These are phyloP conservation scores for Salix purpurea DNA, from an alignment of 345 rosid genomes.

Conservation along the genomic window DNA sequence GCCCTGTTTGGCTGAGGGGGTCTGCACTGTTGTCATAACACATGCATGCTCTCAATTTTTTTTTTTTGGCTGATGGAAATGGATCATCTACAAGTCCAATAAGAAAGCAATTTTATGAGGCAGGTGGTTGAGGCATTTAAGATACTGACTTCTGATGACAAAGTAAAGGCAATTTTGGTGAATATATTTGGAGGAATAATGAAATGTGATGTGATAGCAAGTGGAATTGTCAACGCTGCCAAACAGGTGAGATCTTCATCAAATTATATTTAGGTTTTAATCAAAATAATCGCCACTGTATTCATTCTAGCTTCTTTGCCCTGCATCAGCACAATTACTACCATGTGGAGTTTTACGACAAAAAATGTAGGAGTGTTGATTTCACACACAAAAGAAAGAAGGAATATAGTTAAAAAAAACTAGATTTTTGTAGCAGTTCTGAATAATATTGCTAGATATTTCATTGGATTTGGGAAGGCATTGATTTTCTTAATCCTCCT, in stretches of 20 bases:
- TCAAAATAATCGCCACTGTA: neutral
- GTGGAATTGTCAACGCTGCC: slow-evolving; percentile 98
- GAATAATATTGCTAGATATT: neutral
- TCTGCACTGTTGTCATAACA: neutral
- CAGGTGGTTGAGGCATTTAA: slow-evolving; percentile 99
- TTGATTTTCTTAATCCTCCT: neutral
- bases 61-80: neutral
- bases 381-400: neutral
- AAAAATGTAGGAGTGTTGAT: neutral
- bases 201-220: slow-evolving; percentile 98
- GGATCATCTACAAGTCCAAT: neutral
- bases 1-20: neutral
- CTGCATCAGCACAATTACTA: neutral
- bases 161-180: slow-evolving; percentile 96
- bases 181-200: slow-evolving; percentile 99
- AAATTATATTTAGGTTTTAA: neutral
- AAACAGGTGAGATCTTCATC: slow-evolving; percentile 55
- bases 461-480: neutral
- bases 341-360: neutral
- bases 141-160: slow-evolving; percentile 92
- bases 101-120: slow-evolving; percentile 3
- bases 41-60: neutral
- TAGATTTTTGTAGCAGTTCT: neutral
- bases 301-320: neutral
- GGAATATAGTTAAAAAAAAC: neutral